These are phyloP conservation scores for Striga hermonthica DNA, from an alignment of 305 asterid species.

Conservation along the genomic window DNA sequence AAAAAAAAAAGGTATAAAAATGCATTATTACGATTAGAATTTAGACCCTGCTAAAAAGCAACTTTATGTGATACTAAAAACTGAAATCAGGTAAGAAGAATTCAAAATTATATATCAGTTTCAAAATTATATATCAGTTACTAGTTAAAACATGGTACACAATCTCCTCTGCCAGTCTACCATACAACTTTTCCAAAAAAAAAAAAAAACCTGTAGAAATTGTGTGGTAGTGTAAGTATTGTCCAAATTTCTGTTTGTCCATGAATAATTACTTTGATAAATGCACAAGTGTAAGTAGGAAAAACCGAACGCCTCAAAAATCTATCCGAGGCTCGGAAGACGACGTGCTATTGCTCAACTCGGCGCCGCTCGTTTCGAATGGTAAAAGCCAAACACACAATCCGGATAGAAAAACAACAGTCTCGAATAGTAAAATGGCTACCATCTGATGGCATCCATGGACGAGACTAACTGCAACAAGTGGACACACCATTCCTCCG, in stretches of 20 bases:
- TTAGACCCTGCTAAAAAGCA: too few relatives aligned
- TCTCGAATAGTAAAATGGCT: constrained; percentile 59
- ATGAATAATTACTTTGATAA: neutral
- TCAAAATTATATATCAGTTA: too few relatives aligned
- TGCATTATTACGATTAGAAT: too few relatives aligned
- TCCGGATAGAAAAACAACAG: constrained; percentile 45
- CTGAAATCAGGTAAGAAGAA: neutral
- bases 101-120: too few relatives aligned
- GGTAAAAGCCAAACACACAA: constrained; percentile 56
- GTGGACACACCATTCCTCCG: constrained; percentile 78
- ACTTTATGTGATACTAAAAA: neutral
- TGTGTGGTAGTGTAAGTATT: neutral
- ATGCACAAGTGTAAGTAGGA: neutral
- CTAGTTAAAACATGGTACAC: neutral
- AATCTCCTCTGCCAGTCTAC: too few relatives aligned
- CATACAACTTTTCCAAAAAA: neutral
- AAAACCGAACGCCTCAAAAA: neutral
- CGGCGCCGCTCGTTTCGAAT: constrained; percentile 60
- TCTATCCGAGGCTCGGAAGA: constrained; percentile 22
- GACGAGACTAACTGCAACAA: constrained; percentile 65
- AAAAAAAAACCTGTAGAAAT: neutral
- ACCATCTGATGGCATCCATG: constrained; percentile 62
- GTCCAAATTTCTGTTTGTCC: neutral
- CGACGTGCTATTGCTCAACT: constrained; percentile 42
- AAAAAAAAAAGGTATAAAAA: too few relatives aligned